Evolutionary conservation across 139 green algal species (phyloP).

Genomic region (Ostreobium quekettii): DNA sequence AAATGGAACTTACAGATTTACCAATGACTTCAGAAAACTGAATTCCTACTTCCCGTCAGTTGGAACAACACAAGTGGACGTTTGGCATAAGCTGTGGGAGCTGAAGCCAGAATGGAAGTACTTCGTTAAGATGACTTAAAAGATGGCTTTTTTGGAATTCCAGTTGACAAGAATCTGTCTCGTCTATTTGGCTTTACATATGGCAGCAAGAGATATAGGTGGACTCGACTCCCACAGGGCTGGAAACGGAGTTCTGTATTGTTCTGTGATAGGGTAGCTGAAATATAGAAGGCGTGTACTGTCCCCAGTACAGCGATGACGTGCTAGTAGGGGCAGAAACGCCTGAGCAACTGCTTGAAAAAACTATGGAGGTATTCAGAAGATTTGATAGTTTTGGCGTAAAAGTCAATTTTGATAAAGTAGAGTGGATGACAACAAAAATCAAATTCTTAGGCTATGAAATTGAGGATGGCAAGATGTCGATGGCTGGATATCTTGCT

Average conservation of each 20-base stretch:
- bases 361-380: too few relatives aligned
- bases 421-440: too few relatives aligned
- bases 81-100: neutral
- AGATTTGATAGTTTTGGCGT: too few relatives aligned
- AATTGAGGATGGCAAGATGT: too few relatives aligned
- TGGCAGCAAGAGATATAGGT: neutral
- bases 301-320: too few relatives aligned
- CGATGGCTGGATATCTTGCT: too few relatives aligned
- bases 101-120: neutral
- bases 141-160: constrained; percentile 16
- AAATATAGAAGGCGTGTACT: too few relatives aligned
- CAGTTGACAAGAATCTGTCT: neutral
- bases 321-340: too few relatives aligned
- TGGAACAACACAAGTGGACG: constrained; percentile 5
- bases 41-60: constrained; percentile 10
- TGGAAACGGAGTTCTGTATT: neutral
- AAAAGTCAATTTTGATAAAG: too few relatives aligned
- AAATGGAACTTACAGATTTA: constrained; percentile 3
- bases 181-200: constrained; percentile 14
- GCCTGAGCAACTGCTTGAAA: too few relatives aligned
- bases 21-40: constrained; percentile 12
- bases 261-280: neutral
- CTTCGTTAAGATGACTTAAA: constrained; percentile 10
- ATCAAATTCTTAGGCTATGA: too few relatives aligned
- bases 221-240: constrained; percentile 3